These are phyloP conservation scores for Tuber melanosporum DNA, from an alignment of 495 filamentous ascomycete genomes.

Conservation along the genomic window DNA sequence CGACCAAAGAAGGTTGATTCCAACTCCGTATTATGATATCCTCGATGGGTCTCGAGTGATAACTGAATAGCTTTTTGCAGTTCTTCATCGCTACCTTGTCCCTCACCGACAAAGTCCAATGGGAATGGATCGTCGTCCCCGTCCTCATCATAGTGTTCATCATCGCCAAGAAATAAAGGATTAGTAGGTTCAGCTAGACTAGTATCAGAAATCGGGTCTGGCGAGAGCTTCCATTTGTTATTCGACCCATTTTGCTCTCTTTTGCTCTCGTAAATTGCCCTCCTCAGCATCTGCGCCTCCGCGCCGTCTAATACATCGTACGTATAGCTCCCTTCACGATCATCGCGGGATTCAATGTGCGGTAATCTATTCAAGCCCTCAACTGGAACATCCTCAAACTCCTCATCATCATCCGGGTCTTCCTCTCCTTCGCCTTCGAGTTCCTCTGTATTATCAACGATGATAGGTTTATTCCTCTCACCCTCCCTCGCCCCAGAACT, in stretches of 20 bases:
- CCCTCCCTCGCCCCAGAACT: slow-evolving; percentile 69
- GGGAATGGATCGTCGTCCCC: slow-evolving; percentile 12
- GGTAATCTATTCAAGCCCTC: slow-evolving; percentile 87
- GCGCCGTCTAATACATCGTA: slow-evolving; percentile 41
- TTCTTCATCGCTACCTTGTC: slow-evolving; percentile 55
- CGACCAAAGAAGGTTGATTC: slow-evolving; percentile 41
- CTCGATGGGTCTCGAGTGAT: slow-evolving; percentile 52
- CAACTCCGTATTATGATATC: slow-evolving; percentile 29
- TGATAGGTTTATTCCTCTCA: slow-evolving; percentile 72
- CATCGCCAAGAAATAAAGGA: slow-evolving; percentile 30
- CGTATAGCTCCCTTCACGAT: background rate
- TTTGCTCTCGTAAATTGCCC: slow-evolving; percentile 46
- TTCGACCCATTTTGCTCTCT: slow-evolving; percentile 25
- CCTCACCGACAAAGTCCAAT: slow-evolving; percentile 14
- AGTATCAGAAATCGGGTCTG: background rate
- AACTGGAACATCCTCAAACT: slow-evolving; percentile 93
- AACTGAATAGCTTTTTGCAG: slow-evolving; percentile 74
- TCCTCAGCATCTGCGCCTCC: slow-evolving; percentile 45
- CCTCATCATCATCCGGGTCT: slow-evolving; percentile 58
- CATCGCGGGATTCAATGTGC: slow-evolving; percentile 46
- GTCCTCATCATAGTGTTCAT: slow-evolving; percentile 28
- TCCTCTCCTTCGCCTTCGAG: slow-evolving; percentile 56
- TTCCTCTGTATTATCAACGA: slow-evolving; percentile 67
- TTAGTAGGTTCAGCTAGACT: slow-evolving; percentile 15
- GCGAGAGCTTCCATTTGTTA: background rate